Percentiles rank a stretch among this genome's conserved stretches.
Conservation (phyloP, 345 rosid species). For the Populus euphratica region DNA sequence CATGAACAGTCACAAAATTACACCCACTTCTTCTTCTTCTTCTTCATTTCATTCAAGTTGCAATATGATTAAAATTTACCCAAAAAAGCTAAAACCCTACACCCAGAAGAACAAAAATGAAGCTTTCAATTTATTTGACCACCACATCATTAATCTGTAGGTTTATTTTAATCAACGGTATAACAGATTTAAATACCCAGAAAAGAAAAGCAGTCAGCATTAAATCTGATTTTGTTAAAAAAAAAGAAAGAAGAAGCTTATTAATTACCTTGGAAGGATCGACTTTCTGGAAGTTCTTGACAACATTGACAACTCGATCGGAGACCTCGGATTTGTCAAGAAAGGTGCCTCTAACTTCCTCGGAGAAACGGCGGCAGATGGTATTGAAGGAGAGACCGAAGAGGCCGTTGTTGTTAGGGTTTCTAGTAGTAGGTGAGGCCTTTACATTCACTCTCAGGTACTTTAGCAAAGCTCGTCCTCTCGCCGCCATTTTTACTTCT, state of each 20-base stretch:
- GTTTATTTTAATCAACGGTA: too few relatives aligned
- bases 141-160: neutral
- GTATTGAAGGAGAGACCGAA: constrained; percentile 38
- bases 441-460: constrained; percentile 60
- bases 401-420: constrained; percentile 24
- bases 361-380: constrained; percentile 60
- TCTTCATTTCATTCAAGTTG: neutral
- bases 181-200: neutral
- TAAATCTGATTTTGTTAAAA: neutral
- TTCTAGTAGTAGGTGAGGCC: constrained; percentile 19
- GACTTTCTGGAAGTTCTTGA: constrained; percentile 85
- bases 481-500: constrained; percentile 49
- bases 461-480: constrained; percentile 58
- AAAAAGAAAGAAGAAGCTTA: neutral
- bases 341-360: constrained; percentile 82
- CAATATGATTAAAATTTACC: neutral
- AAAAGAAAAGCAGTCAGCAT: neutral
- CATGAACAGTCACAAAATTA: neutral
- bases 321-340: constrained; percentile 95
- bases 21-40: neutral
- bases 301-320: constrained; percentile 82
- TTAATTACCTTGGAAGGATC: constrained; percentile 77
- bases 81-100: neutral
- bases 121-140: neutral
- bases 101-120: neutral